phyloP scores from a whole-genome alignment of 495 filamentous ascomycete genomes.

The Penicillium bialowiezense region DNA sequence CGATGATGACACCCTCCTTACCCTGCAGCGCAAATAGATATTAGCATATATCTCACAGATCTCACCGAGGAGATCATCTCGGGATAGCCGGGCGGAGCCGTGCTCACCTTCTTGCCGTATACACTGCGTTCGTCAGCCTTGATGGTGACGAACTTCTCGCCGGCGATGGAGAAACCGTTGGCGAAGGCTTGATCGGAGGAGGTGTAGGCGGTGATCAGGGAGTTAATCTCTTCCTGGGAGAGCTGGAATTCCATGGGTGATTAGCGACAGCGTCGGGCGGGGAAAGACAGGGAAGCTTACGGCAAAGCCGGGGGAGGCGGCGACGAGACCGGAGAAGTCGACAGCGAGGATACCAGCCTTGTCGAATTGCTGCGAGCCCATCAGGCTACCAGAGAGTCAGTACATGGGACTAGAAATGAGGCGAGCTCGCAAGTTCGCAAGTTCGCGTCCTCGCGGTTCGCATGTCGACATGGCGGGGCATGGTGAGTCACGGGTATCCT shows the following conservation, averaged over 20 bases:
- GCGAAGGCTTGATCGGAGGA: slow-evolving; percentile 27
- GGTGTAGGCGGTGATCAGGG: slow-evolving; percentile 32
- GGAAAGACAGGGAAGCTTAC: slow-evolving; percentile 48
- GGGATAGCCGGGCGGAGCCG: not conserved
- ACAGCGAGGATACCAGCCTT: slow-evolving; percentile 82
- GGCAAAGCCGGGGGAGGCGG: slow-evolving; percentile 63
- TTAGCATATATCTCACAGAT: not conserved
- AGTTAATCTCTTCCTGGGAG: slow-evolving; percentile 37
- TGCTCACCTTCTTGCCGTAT: slow-evolving; percentile 78
- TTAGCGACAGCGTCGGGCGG: not conserved
- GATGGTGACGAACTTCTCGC: slow-evolving; percentile 69
- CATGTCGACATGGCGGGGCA: slow-evolving; percentile 11
- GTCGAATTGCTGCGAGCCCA: slow-evolving; percentile 80
- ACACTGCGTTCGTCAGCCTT: slow-evolving; percentile 72
- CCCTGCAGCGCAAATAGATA: slow-evolving; percentile 52
- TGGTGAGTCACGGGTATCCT: not conserved
- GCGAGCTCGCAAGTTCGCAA: not conserved
- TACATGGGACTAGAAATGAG: slow-evolving; percentile 1
- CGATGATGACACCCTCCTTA: slow-evolving; percentile 73
- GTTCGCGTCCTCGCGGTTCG: no score
- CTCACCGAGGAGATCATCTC: no score
- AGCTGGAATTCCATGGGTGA: slow-evolving; percentile 27
- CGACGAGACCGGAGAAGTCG: slow-evolving; percentile 82
- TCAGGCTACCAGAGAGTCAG: slow-evolving; percentile 57
- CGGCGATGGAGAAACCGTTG: slow-evolving; percentile 65